Base-by-base conservation (phyloP, 768 basidiomycete species). In the Kwoniella europaea region DNA sequence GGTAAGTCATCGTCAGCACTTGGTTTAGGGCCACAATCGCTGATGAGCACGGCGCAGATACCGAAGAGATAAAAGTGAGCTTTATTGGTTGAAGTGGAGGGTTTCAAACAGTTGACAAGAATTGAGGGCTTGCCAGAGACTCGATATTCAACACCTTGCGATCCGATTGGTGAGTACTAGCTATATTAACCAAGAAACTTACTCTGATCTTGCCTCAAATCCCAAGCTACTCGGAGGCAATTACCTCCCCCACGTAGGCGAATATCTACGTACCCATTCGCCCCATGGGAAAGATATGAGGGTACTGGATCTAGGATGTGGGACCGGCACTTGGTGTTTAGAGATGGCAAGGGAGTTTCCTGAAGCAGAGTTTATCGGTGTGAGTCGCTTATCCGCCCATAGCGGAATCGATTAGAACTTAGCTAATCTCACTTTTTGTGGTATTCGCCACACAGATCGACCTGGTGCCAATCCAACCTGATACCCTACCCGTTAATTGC, bases 221-320 rank as follows among this genome's bases (percentile, higher is more conserved):
- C 35, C 35, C 35, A 35, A 70, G 69, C 57, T 70, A 15, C 12
- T 70, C 22, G 69, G 69, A 9, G 27, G 53, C 4, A 70, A 70
- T 53, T 65, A 70, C 41, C 58, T 70, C 7, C 43, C 61, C 7
- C 61, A 63, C 27, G 46, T 63, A 16, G 61, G 61, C 18, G 43
- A 63, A 29, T n/a, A 20, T 20, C 42, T 63, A 15, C 35, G 43
- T 10, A 63, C 27, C 18, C 20, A 63, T 20, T 44, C 43, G 12
- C 41, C 61, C 12, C n/a, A 27, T 15, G 61, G 61, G 2, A 63
- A 29, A 22, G 42, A 52, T n/a, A 63, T 56, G 69, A 24, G 64
- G 20, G 42, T 71, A 7, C 58, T 71, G n/a, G 69, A 71, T 61
- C 10, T 71, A 18, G 69, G 69, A 3, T 71, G 69, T 61, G 69